A percentile compares a stretch with the other conserved stretches of the same genome.
These are phyloP conservation scores for Chalaropsis thielavioides DNA, from an alignment of 2,329 filamentous ascomycete species.

Conservation along the genomic window DNA sequence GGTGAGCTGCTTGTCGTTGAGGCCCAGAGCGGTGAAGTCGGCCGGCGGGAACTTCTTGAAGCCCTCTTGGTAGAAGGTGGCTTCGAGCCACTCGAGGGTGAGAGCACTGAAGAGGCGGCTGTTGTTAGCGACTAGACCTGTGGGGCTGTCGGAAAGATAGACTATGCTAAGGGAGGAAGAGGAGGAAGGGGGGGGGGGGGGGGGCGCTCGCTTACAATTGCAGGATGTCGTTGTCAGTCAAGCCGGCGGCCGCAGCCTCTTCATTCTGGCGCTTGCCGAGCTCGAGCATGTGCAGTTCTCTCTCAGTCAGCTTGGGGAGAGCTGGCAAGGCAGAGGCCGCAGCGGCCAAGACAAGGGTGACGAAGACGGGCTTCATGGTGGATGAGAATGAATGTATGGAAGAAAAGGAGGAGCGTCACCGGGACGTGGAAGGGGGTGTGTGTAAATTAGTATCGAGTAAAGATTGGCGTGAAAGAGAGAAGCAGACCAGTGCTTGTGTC, in stretches of 20 bases:
- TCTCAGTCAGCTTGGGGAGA: conserved; percentile 29
- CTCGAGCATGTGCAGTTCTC: conserved; percentile 34
- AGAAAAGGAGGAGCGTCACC: conserved; percentile 7
- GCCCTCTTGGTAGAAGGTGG: conserved; percentile 56
- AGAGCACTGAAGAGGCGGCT: conserved; percentile 34
- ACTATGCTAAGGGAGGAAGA: background rate
- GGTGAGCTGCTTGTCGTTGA: conserved; percentile 22
- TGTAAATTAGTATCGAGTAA: conserved; percentile 22
- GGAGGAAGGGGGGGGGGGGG: background rate
- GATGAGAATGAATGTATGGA: background rate
- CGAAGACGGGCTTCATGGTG: conserved; percentile 29
- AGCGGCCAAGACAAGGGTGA: conserved; percentile 33
- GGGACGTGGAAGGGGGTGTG: conserved; percentile 23
- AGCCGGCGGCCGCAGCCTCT: conserved; percentile 32
- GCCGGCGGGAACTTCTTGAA: conserved; percentile 50
- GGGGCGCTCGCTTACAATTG: conserved; percentile 36
- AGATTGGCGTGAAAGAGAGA: conserved; percentile 23
- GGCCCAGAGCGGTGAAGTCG: conserved; percentile 44
- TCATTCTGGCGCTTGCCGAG: conserved; percentile 37
- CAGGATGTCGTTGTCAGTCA: conserved; percentile 41
- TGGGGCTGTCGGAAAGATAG: background rate
- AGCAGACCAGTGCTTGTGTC: conserved; percentile 39
- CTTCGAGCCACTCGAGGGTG: conserved; percentile 61
- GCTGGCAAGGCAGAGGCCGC: conserved; percentile 35
- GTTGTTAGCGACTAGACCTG: background rate